phyloP scores from a whole-genome alignment of 768 basidiomycete genomes.

The Naganishia kalamii region DNA sequence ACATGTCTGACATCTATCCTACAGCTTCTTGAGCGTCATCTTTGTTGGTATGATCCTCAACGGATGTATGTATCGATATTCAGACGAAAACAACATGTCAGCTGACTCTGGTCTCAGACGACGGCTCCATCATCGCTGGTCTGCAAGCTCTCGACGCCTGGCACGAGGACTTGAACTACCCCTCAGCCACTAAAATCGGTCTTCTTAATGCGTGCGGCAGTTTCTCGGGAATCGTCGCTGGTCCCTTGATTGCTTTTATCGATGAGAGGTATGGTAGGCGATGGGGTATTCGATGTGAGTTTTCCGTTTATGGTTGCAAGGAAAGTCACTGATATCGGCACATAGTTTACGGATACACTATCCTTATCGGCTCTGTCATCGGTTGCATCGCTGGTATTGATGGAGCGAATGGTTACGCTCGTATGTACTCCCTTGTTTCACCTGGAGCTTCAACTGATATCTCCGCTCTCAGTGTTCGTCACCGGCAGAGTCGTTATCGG shows the following conservation, averaged over 20 bases:
- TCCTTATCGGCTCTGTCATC: slow-evolving; percentile 45
- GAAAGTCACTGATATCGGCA: not conserved
- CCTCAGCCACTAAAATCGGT: slow-evolving; percentile 38
- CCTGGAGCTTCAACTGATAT: not conserved
- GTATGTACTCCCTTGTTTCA: slow-evolving; percentile 27
- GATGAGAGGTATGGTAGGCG: slow-evolving; percentile 46
- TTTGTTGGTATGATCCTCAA: slow-evolving; percentile 47
- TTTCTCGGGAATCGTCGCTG: slow-evolving; percentile 44
- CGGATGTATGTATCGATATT: slow-evolving; percentile 36
- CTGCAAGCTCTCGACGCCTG: slow-evolving; percentile 46
- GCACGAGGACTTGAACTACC: slow-evolving; percentile 44
- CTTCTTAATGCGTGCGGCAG: slow-evolving; percentile 44
- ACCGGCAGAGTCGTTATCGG: slow-evolving; percentile 43
- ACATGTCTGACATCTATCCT: not conserved
- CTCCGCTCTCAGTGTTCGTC: slow-evolving; percentile 35
- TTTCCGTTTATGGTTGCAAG: not conserved
- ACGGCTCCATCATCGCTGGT: slow-evolving; percentile 44
- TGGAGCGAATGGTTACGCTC: slow-evolving; percentile 44
- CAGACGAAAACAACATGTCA: not conserved
- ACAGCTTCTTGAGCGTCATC: slow-evolving; percentile 46
- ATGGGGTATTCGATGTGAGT: slow-evolving; percentile 47
- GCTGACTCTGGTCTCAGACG: slow-evolving; percentile 28
- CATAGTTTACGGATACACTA: slow-evolving; percentile 44
- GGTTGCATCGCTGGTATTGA: slow-evolving; percentile 45
- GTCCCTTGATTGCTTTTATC: slow-evolving; percentile 45